These are phyloP conservation scores for Volvox carteri DNA, from an alignment of 163 green algal species.

Conservation along the genomic window DNA sequence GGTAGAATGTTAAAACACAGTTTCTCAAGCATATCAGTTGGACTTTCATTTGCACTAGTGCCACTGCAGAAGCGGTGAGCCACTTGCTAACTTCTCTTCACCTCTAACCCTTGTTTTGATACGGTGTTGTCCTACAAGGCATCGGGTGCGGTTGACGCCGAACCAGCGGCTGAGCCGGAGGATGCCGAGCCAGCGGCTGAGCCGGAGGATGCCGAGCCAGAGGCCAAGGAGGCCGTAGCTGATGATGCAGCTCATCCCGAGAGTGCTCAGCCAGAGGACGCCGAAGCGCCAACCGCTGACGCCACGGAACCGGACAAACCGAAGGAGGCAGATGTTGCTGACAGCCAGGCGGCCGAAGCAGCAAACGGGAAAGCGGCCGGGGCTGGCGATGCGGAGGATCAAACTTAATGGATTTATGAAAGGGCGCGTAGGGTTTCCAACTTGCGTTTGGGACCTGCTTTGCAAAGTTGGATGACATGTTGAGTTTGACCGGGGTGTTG, in stretches of 20 bases:
- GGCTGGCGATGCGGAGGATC: background rate
- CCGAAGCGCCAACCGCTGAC: slow-evolving; percentile 26
- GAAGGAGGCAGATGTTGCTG: background rate
- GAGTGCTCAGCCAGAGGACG: slow-evolving; percentile 14
- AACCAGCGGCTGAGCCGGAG: background rate
- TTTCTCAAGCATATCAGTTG: too few species aligned
- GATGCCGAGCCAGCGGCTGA: background rate
- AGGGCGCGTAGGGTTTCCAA: too few species aligned
- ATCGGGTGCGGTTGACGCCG: background rate
- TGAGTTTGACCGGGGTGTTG: too few species aligned
- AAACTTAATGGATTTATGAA: too few species aligned
- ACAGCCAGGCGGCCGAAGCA: background rate
- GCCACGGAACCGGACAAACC: slow-evolving; percentile 12
- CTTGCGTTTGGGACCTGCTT: too few species aligned
- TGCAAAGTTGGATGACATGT: too few species aligned
- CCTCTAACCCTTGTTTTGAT: too few species aligned
- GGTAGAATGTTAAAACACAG: too few species aligned
- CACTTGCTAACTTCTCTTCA: too few species aligned
- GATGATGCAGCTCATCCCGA: background rate
- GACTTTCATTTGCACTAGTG: too few species aligned
- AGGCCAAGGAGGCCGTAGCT: slow-evolving; percentile 12
- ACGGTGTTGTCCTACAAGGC: too few species aligned
- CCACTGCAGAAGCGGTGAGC: too few species aligned
- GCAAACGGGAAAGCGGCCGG: background rate
- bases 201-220: background rate